Percentiles rank a stretch among this genome's conserved stretches.
Evolutionary conservation across 176 grass and related monocot species (phyloP).

Genomic region (Musa beccarii): DNA sequence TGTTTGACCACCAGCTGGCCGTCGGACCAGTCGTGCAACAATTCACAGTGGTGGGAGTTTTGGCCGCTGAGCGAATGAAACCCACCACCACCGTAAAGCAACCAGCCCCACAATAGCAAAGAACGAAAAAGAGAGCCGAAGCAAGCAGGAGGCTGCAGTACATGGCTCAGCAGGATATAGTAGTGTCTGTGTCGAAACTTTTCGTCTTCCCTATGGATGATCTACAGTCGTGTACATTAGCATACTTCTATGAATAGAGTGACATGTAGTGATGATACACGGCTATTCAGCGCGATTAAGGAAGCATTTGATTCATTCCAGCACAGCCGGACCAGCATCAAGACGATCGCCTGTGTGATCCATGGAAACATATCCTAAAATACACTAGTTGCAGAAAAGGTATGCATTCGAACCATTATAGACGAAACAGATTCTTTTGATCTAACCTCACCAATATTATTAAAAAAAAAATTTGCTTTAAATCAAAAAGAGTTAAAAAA

Average conservation of each 20-base stretch:
- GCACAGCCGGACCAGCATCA: background rate
- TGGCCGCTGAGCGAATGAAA: slow-evolving; percentile 58
- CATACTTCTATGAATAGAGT: background rate
- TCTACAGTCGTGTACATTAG: background rate
- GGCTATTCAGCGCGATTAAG: background rate
- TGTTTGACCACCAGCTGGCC: slow-evolving; percentile 61
- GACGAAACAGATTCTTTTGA: too few relatives aligned
- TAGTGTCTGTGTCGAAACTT: background rate
- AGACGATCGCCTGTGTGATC: background rate
- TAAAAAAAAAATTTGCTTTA: too few relatives aligned
- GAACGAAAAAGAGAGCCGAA: background rate
- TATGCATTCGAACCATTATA: too few relatives aligned
- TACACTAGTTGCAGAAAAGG: too few relatives aligned
- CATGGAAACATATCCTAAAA: too few relatives aligned
- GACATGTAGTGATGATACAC: background rate
- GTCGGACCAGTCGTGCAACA: slow-evolving; percentile 51
- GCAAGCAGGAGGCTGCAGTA: too few relatives aligned
- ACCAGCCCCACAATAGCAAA: background rate
- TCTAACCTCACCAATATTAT: too few relatives aligned
- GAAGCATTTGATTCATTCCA: background rate
- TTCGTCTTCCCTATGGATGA: background rate
- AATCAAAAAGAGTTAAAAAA: too few relatives aligned
- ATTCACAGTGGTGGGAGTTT: slow-evolving; percentile 90
- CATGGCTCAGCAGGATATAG: background rate
- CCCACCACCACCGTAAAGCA: background rate